A percentile compares a stretch with the other conserved stretches of the same genome.
These are phyloP conservation scores for Fusarium continuum DNA, from an alignment of 2,329 filamentous ascomycete species.

Conservation along the genomic window DNA sequence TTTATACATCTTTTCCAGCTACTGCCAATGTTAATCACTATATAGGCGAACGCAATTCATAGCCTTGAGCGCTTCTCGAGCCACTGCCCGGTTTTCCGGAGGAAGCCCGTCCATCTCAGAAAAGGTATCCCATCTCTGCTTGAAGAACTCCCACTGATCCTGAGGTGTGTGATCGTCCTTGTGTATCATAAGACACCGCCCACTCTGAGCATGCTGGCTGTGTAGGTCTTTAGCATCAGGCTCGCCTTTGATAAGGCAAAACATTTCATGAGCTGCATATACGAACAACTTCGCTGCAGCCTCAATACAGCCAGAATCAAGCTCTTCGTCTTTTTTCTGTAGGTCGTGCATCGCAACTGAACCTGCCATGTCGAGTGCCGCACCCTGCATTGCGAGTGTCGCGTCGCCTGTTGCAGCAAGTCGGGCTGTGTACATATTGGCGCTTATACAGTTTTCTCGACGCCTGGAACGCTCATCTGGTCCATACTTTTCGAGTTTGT, in stretches of 20 bases:
- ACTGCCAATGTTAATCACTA: too few species aligned
- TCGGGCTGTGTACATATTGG: conserved; percentile 1
- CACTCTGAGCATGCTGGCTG: background rate
- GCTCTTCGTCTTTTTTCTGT: background rate
- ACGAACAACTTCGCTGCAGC: conserved; percentile 13
- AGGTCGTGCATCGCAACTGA: background rate
- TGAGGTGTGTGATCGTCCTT: background rate
- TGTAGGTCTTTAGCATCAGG: background rate
- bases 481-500: background rate
- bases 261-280: background rate
- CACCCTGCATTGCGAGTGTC: background rate
- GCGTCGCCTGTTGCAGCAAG: conserved; percentile 4
- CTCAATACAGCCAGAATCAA: background rate
- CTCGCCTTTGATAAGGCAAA: background rate
- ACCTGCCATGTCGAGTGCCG: conserved; percentile 1
- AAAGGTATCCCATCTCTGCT: conserved; percentile 5
- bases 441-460: background rate
- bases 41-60: background rate
- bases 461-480: background rate
- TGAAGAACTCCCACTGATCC: conserved; percentile 6
- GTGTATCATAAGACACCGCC: background rate
- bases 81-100: background rate
- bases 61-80: background rate
- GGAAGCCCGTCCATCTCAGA: background rate
- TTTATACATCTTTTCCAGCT: too few species aligned